phyloP scores from a whole-genome alignment of 495 filamentous ascomycete species.

The Tetracladium setigerum region DNA sequence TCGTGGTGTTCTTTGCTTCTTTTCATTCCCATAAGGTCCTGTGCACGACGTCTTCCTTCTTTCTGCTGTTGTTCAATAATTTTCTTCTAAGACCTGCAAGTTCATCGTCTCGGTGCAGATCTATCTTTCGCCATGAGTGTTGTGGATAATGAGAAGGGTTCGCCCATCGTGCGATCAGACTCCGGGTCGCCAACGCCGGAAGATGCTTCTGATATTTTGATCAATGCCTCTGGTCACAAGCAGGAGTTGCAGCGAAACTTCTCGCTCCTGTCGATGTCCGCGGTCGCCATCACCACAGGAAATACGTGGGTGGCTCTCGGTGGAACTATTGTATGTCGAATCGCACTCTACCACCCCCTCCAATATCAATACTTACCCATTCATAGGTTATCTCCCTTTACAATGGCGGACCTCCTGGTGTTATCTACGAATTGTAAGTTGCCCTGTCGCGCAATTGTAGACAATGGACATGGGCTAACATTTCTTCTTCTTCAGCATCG shows the following conservation, averaged over 20 bases:
- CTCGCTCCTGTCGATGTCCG: slow-evolving; percentile 41
- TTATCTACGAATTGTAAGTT: slow-evolving; percentile 38
- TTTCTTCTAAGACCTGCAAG: no score
- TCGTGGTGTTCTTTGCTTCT: no score
- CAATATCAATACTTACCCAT: slow-evolving; percentile 19
- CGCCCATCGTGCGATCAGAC: no score
- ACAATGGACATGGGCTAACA: no score
- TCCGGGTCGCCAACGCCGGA: slow-evolving; percentile 11
- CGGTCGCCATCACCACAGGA: slow-evolving; percentile 43
- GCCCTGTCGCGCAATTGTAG: neutral
- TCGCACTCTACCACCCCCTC: slow-evolving; percentile 26
- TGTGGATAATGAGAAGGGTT: no score
- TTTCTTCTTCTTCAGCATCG: slow-evolving; percentile 3
- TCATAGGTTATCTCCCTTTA: slow-evolving; percentile 8
- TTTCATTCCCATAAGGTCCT: no score
- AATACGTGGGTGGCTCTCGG: slow-evolving; percentile 51
- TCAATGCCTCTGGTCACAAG: slow-evolving; percentile 47
- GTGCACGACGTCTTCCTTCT: no score
- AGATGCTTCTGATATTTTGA: slow-evolving; percentile 11
- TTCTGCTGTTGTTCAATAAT: no score
- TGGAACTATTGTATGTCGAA: slow-evolving; percentile 31
- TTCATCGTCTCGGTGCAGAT: no score
- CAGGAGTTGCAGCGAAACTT: slow-evolving; percentile 51
- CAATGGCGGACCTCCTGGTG: slow-evolving; percentile 51
- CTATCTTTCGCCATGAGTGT: no score